Evolutionary conservation across 306 rosid species (phyloP), one percentile per base, ranked within the genome.

Genomic region (Rosa multiflora): DNA sequence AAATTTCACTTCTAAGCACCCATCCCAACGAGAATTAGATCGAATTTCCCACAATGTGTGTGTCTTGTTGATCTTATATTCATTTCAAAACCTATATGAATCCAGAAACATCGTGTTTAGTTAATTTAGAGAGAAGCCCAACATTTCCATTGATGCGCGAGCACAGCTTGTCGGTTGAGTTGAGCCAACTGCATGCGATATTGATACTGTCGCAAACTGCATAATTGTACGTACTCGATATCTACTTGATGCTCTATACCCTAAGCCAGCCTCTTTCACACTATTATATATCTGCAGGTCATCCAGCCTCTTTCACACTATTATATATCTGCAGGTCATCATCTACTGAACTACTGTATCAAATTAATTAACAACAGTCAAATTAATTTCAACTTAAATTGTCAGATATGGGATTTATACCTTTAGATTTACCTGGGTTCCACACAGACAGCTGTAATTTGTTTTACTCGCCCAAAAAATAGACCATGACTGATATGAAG

Each of bases 101-200:
- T 63, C 42, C 69, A 63, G 39, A 63, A 62, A 63, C 47, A 67
- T 67, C 47, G 3, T 67, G 71, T 37, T 37, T 39, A 17, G 40
- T 67, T 67, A 39, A 67, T 67, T 7, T 8, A 39, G 81, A 78
- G 83, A 39, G 85, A 37, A 74, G 70, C 68, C 88, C 87, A 86
- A 88, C 92, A 91, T 88, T 81, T 88, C 75, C 85, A 82, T 89
- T 77, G 92, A 79, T 85, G 86, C 64, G 73, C 83, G 82, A 70
- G 78, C 83, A 62, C 77, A 67, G 26, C 71, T 76, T 79, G 87
- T 91, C 88, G 87, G 84, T 83, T 81, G 21, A 39, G 42, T 17
- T 5, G 67, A 72, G 79, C 82, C 78, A 81, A 69, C 80, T 83
- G 77, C 61, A 70, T 64, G 40, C 77, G 48, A 67, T 63, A 67